Conservation (phyloP, 2,329 filamentous ascomycete species). For the Didymellaceae sp. region DNA sequence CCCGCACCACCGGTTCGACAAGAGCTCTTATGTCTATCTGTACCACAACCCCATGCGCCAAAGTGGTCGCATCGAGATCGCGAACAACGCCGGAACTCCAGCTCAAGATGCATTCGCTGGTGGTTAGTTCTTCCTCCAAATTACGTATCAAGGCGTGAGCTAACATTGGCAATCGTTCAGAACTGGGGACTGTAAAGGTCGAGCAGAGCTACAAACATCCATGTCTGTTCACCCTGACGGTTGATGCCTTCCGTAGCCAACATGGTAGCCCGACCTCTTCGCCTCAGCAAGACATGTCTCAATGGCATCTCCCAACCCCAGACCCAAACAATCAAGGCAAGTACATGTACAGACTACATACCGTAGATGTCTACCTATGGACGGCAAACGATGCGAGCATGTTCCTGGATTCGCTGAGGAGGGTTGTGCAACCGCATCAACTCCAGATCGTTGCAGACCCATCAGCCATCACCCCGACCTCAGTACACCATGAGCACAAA, state of each 20-base stretch:
- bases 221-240: conserved; percentile 70
- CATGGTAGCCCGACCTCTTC: conserved; percentile 46
- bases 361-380: conserved; percentile 81
- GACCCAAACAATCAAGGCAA: conserved; percentile 77
- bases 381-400: conserved; percentile 73
- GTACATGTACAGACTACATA: conserved; percentile 79
- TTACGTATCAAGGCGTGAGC: conserved; percentile 9
- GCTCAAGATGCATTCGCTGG: conserved; percentile 83
- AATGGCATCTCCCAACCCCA: conserved; percentile 79
- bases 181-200: conserved; percentile 69
- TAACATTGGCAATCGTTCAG: conserved; percentile 51
- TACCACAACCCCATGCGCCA: conserved; percentile 74
- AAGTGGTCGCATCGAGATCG: conserved; percentile 75
- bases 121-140: conserved; percentile 60
- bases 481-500: conserved; percentile 52
- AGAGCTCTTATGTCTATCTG: conserved; percentile 79
- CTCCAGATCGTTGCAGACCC: conserved; percentile 45
- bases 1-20: conserved; percentile 81
- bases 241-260: conserved; percentile 55
- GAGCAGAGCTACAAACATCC: conserved; percentile 77
- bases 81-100: conserved; percentile 74
- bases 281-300: conserved; percentile 55
- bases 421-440: conserved; percentile 68
- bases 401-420: conserved; percentile 72
- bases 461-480: conserved; percentile 43